phyloP scores from a whole-genome alignment of 176 grass and related monocot species.

The Thalia dealbata region DNA sequence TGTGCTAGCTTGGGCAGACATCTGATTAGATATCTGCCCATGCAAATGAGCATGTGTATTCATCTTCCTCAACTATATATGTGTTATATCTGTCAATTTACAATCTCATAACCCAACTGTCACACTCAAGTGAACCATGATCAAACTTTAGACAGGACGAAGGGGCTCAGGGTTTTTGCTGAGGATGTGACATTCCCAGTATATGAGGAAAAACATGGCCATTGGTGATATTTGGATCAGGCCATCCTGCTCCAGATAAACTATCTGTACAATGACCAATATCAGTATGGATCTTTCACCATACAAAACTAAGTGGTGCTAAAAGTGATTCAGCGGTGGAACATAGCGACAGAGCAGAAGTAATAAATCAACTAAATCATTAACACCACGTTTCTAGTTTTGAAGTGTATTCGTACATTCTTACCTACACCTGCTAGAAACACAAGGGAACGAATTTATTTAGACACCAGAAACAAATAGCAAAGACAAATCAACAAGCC shows the following conservation, averaged over 20 bases:
- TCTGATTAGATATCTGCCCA: constrained; percentile 47
- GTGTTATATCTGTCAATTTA: not conserved
- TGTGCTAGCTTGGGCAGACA: constrained; percentile 28
- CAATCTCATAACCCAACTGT: not conserved
- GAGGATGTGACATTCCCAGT: not conserved
- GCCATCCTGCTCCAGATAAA: not conserved
- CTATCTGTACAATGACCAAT: not conserved
- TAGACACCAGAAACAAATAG: not conserved
- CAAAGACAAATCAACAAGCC: not conserved
- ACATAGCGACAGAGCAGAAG: not conserved
- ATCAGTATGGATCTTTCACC: not conserved
- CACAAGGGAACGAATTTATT: not conserved
- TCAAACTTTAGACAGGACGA: not conserved
- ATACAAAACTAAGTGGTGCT: not conserved
- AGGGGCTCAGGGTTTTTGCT: not conserved
- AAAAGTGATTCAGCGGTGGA: not conserved
- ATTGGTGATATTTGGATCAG: not conserved
- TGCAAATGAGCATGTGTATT: constrained; percentile 63
- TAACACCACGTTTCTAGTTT: not conserved
- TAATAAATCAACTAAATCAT: not conserved
- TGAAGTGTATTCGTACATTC: not conserved
- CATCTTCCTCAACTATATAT: constrained; percentile 18
- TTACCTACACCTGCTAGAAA: not conserved
- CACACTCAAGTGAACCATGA: not conserved
- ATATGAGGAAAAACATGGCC: not conserved